phyloP scores from a whole-genome alignment of 2,329 filamentous ascomycete species.

The Calonectria crousiana region DNA sequence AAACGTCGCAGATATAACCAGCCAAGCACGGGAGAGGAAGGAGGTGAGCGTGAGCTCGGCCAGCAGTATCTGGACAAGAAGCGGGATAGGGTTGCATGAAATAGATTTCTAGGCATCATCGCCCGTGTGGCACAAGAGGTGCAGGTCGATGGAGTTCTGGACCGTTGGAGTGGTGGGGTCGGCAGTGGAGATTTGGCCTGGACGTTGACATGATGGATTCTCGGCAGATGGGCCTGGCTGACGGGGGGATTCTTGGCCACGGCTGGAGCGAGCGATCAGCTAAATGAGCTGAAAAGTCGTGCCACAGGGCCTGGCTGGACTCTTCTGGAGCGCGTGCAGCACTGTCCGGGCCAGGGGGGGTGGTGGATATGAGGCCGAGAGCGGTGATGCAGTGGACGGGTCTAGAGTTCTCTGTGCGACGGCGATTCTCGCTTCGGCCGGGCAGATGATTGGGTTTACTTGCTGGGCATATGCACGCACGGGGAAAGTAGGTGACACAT shows the following conservation, averaged over 20 bases:
- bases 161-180: constrained; percentile 43
- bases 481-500: not conserved
- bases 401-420: constrained; percentile 11
- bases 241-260: not conserved
- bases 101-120: constrained; percentile 37
- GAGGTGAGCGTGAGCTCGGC: not conserved
- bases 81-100: constrained; percentile 31
- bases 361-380: not conserved
- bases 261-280: not conserved
- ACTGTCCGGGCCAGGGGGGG: not conserved
- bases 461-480: not conserved
- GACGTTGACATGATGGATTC: constrained; percentile 21
- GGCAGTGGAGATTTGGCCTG: constrained; percentile 19
- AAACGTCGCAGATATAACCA: not conserved
- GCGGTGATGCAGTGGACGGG: constrained; percentile 6
- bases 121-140: constrained; percentile 44
- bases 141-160: constrained; percentile 48
- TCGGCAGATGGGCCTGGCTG: constrained; percentile 28
- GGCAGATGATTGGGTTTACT: not conserved
- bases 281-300: not conserved
- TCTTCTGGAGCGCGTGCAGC: not conserved
- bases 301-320: not conserved
- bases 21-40: not conserved
- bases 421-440: not conserved
- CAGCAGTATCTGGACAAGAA: not conserved